Evolutionary conservation across 768 basidiomycete genomes (phyloP).

Genomic region (Paxillus ammoniavirescens): DNA sequence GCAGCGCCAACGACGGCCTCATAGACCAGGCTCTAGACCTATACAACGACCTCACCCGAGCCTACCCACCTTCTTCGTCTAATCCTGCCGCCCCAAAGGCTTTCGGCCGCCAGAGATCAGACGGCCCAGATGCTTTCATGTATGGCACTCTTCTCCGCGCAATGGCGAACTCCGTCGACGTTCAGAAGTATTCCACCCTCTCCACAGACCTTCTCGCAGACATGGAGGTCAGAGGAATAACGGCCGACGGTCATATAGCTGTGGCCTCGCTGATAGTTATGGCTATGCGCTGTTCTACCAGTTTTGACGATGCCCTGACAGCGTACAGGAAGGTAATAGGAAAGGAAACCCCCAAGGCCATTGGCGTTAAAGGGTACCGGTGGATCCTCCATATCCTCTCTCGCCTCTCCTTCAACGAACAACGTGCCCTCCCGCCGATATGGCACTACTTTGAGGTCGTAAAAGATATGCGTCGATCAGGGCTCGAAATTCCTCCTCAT

Average conservation of each 20-base stretch:
- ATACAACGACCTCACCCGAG: constrained; percentile 45
- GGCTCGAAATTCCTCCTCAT: constrained; percentile 52
- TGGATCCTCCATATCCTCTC: constrained; percentile 65
- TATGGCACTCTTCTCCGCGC: constrained; percentile 55
- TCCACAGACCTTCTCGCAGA: constrained; percentile 58
- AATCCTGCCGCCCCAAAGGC: constrained; percentile 6
- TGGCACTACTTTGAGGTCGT: constrained; percentile 73
- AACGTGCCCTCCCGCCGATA: constrained; percentile 38
- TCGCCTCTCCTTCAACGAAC: constrained; percentile 49
- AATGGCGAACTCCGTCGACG: constrained; percentile 42
- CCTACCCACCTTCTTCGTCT: constrained; percentile 26
- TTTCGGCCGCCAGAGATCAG: constrained; percentile 33
- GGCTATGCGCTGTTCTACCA: constrained; percentile 61
- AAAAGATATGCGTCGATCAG: constrained; percentile 72
- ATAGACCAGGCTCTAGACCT: constrained; percentile 56
- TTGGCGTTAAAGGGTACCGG: constrained; percentile 60
- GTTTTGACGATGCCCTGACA: constrained; percentile 57
- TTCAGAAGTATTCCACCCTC: constrained; percentile 46
- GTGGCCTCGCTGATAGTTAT: constrained; percentile 55
- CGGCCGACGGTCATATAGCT: constrained; percentile 43
- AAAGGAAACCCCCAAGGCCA: constrained; percentile 24
- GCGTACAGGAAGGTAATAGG: constrained; percentile 49
- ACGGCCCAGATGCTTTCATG: constrained; percentile 49
- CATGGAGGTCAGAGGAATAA: constrained; percentile 55
- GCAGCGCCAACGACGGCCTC: constrained; percentile 35